These are phyloP conservation scores for Ciborinia camelliae DNA, from an alignment of 2,329 filamentous ascomycete species.

Conservation along the genomic window DNA sequence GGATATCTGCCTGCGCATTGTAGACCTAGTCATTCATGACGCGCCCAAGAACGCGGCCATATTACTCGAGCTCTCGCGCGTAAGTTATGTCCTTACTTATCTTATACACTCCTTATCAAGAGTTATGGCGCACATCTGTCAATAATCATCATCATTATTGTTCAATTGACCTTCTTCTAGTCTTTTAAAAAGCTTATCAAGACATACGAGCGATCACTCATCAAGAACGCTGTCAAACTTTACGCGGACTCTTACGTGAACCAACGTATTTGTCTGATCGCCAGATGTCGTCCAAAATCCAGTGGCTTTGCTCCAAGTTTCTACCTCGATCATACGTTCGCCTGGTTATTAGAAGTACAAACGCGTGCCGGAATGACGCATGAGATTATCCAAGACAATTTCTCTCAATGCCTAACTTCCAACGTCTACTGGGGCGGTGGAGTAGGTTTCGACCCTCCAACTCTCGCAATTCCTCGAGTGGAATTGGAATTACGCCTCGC, in stretches of 20 bases:
- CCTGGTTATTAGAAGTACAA: neutral
- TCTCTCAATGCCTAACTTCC: conserved; percentile 4
- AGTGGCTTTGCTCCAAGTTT: neutral
- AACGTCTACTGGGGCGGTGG: neutral
- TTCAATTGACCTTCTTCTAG: neutral
- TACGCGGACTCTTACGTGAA: neutral
- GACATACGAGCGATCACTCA: conserved; percentile 8
- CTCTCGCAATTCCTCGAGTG: neutral
- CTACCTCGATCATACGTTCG: conserved; percentile 5
- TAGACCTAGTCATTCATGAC: neutral
- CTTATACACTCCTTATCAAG: neutral
- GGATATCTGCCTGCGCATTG: conserved; percentile 13
- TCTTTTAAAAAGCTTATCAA: conserved; percentile 12
- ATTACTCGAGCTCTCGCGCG: conserved; percentile 11
- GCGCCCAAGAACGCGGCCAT: neutral
- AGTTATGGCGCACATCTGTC: too few relatives aligned
- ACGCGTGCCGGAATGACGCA: neutral
- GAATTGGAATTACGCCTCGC: neutral
- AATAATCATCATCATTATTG: neutral
- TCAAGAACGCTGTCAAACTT: neutral
- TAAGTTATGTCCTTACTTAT: neutral
- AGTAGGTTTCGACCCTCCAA: neutral
- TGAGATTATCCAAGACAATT: conserved; percentile 1
- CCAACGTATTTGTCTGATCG: neutral
- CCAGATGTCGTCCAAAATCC: neutral